Conservation (phyloP, 176 grass and related monocot genomes). For the Coix lacrymajobi region DNA sequence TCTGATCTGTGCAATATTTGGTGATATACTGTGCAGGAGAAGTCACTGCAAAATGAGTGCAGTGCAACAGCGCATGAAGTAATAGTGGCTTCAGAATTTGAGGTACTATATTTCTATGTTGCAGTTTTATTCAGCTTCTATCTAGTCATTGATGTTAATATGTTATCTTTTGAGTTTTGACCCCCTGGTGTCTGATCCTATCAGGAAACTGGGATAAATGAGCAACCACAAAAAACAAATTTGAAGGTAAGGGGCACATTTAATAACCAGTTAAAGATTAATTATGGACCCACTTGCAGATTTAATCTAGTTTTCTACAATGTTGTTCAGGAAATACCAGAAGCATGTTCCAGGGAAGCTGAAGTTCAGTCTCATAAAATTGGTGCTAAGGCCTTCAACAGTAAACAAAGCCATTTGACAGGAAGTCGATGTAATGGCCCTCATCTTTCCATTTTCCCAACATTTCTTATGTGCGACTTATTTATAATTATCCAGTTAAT, state of each 20-base stretch:
- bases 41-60: constrained; percentile 13
- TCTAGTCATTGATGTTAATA: constrained; percentile 2
- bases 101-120: constrained; percentile 13
- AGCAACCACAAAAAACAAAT: background rate
- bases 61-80: background rate
- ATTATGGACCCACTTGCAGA: background rate
- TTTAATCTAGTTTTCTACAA: constrained; percentile 11
- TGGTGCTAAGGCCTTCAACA: background rate
- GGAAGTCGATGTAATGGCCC: constrained; percentile 25
- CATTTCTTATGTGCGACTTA: background rate
- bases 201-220: constrained; percentile 23
- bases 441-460: background rate
- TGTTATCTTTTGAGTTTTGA: background rate
- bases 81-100: constrained; percentile 6
- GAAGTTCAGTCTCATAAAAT: constrained; percentile 10
- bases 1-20: constrained; percentile 10
- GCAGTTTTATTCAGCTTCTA: constrained; percentile 4
- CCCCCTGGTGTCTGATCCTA: background rate
- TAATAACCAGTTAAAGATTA: constrained; percentile 4
- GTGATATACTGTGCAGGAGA: constrained; percentile 2
- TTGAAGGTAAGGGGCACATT: constrained; percentile 29
- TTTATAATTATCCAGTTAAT: background rate
- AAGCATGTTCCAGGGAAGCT: constrained; percentile 9
- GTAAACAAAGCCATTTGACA: background rate
- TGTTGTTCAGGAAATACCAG: constrained; percentile 24